A percentile compares a stretch with the other conserved stretches of the same genome.
Evolutionary conservation across 1,284 basidiomycete genomes (phyloP).

Genomic region (Tilletia caries): DNA sequence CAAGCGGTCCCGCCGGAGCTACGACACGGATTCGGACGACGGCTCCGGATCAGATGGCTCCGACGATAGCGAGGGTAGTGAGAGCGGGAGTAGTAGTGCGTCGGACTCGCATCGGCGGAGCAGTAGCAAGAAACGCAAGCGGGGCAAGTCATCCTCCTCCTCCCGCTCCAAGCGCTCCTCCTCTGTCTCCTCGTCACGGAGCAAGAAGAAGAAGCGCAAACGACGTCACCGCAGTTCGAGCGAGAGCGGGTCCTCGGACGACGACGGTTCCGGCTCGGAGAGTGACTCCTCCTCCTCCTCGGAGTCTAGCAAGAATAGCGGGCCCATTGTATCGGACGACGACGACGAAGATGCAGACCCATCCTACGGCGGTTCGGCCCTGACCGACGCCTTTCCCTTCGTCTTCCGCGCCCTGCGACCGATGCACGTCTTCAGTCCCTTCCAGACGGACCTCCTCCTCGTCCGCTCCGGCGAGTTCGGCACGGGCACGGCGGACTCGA

Average conservation of each 20-base stretch:
- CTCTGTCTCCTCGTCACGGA: background rate
- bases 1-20: conserved; percentile 15
- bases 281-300: background rate
- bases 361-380: background rate
- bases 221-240: background rate
- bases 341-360: background rate
- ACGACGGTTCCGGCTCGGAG: background rate
- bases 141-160: background rate
- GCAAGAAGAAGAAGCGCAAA: background rate
- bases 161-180: conserved; percentile 1
- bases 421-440: conserved; percentile 19
- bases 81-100: background rate
- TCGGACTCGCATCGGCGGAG: background rate
- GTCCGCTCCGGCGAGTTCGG: conserved; percentile 9
- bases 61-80: conserved; percentile 27
- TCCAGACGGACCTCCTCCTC: conserved; percentile 4
- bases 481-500: conserved; percentile 10
- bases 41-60: conserved; percentile 1
- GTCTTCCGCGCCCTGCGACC: conserved; percentile 42
- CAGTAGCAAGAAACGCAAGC: background rate
- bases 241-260: background rate
- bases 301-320: background rate
- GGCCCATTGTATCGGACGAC: conserved; percentile 4
- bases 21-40: conserved; percentile 12
- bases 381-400: conserved; percentile 17